A percentile compares a stretch with the other conserved stretches of the same genome.
Evolutionary conservation across 768 basidiomycete species (phyloP).

Genomic region (Tylopilus plumbeoviolaceoides): DNA sequence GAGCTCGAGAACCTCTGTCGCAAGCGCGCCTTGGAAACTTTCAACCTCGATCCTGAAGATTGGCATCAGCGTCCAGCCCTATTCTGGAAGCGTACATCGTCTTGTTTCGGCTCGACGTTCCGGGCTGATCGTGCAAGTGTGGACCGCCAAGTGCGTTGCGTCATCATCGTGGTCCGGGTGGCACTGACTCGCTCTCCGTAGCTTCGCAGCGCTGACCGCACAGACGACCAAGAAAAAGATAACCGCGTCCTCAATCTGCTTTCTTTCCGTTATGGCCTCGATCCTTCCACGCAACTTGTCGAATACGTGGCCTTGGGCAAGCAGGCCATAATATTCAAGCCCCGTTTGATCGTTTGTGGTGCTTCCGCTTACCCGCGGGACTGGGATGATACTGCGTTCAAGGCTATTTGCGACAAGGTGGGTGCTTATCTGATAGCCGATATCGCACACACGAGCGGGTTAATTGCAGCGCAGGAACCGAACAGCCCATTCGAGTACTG

Average conservation of each 20-base stretch:
- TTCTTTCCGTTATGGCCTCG: conserved; percentile 92
- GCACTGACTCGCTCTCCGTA: conserved; percentile 30
- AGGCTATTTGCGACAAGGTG: conserved; percentile 77
- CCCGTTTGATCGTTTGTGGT: conserved; percentile 92
- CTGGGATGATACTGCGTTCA: conserved; percentile 89
- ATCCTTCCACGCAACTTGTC: conserved; percentile 79
- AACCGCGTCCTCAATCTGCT: conserved; percentile 99
- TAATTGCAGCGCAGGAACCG: conserved; percentile 88
- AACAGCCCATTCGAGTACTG: conserved; percentile 93
- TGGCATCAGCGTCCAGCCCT: conserved; percentile 99
- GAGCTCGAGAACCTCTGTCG: conserved; percentile 94
- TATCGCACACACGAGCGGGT: conserved; percentile 96
- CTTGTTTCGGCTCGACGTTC: not conserved
- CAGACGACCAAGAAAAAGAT: conserved; percentile 99
- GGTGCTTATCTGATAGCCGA: conserved; percentile 94
- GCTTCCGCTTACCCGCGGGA: conserved; percentile 98
- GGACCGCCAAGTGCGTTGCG: conserved; percentile 81
- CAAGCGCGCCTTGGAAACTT: conserved; percentile 92
- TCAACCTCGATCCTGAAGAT: conserved; percentile 86
- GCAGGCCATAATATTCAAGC: conserved; percentile 95
- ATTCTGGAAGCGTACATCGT: conserved; percentile 79
- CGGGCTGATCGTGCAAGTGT: conserved; percentile 18
- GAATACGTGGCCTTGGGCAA: conserved; percentile 79
- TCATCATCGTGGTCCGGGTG: not conserved
- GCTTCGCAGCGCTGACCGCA: conserved; percentile 95